A percentile compares a stretch with the other conserved stretches of the same genome.
phyloP scores from a whole-genome alignment of 768 basidiomycete species.

The Rhodotorula toruloides region DNA sequence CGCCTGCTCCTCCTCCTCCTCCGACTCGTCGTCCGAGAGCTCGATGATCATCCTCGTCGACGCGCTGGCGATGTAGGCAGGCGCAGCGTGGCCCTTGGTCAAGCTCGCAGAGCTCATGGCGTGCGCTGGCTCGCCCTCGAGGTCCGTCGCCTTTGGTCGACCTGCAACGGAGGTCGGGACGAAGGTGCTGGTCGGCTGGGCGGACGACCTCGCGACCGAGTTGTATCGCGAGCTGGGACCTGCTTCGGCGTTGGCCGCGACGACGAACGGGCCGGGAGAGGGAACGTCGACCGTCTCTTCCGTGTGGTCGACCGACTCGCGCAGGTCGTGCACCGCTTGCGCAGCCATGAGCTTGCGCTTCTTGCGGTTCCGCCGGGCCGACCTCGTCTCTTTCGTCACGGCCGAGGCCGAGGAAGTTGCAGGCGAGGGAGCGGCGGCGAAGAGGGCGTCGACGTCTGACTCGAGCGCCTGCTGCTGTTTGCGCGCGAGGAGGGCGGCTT shows the following conservation, averaged over 20 bases:
- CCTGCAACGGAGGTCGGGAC: neutral
- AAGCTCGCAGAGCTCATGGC: neutral
- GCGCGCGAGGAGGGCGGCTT: slow-evolving; percentile 16
- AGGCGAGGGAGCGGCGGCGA: neutral
- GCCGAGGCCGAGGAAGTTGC: neutral
- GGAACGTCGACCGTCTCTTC: slow-evolving; percentile 5
- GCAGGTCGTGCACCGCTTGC: neutral
- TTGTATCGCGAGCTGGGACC: neutral
- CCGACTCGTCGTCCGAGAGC: slow-evolving; percentile 51
- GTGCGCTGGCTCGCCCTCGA: slow-evolving; percentile 31
- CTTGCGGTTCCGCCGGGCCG: slow-evolving; percentile 8
- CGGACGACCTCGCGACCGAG: neutral
- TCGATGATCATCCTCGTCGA: slow-evolving; percentile 12
- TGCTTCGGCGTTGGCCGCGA: neutral
- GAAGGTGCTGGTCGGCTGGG: neutral
- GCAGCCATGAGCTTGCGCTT: neutral
- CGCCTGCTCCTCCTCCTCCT: slow-evolving; percentile 57
- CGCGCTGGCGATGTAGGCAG: neutral
- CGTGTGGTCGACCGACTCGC: slow-evolving; percentile 16
- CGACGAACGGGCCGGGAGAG: neutral
- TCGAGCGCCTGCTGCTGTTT: slow-evolving; percentile 26
- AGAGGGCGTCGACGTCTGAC: slow-evolving; percentile 23
- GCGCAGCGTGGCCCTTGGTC: neutral
- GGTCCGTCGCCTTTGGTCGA: slow-evolving; percentile 51
- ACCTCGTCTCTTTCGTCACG: neutral